These are phyloP conservation scores for Nasturtium officinale DNA, from an alignment of 345 rosid genomes.

Conservation along the genomic window DNA sequence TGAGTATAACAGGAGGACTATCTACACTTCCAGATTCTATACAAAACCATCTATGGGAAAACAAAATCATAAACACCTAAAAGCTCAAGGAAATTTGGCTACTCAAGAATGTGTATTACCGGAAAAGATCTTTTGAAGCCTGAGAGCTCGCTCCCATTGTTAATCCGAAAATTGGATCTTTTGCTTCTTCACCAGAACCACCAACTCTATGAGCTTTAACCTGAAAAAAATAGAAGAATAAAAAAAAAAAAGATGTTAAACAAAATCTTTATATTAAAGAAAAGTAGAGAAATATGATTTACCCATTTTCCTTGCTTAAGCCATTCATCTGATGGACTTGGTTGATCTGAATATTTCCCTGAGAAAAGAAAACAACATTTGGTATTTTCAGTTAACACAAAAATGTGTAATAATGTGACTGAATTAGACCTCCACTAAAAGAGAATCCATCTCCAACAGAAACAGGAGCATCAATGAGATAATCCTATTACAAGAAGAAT, in stretches of 20 bases:
- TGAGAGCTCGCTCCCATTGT: slow-evolving; percentile 83
- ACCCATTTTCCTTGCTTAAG: slow-evolving; percentile 79
- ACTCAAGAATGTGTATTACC: slow-evolving; percentile 45
- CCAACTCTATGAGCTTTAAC: slow-evolving; percentile 77
- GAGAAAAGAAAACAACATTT: slow-evolving; percentile 22
- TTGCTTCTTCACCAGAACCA: slow-evolving; percentile 74
- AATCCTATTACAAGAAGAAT: slow-evolving; percentile 54
- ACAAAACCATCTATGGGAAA: slow-evolving; percentile 90
- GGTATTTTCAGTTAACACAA: not conserved
- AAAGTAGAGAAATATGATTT: not conserved
- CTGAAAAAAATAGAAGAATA: slow-evolving; percentile 34
- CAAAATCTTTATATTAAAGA: not conserved
- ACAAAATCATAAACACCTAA: slow-evolving; percentile 48
- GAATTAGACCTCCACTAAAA: slow-evolving; percentile 72
- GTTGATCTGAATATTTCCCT: slow-evolving; percentile 89
- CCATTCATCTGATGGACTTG: slow-evolving; percentile 83
- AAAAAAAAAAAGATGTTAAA: not conserved
- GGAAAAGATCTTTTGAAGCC: slow-evolving; percentile 69
- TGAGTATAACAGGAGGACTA: slow-evolving; percentile 64
- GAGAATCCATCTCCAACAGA: slow-evolving; percentile 95
- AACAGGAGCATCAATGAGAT: slow-evolving; percentile 83
- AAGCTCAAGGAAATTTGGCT: not conserved
- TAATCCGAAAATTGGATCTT: slow-evolving; percentile 89
- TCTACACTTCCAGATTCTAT: slow-evolving; percentile 70
- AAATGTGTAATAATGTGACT: not conserved